A percentile compares a stretch with the other conserved stretches of the same genome.
Conservation (phyloP, 805 yeast species). For the Kluyveromyces aestuarii region DNA sequence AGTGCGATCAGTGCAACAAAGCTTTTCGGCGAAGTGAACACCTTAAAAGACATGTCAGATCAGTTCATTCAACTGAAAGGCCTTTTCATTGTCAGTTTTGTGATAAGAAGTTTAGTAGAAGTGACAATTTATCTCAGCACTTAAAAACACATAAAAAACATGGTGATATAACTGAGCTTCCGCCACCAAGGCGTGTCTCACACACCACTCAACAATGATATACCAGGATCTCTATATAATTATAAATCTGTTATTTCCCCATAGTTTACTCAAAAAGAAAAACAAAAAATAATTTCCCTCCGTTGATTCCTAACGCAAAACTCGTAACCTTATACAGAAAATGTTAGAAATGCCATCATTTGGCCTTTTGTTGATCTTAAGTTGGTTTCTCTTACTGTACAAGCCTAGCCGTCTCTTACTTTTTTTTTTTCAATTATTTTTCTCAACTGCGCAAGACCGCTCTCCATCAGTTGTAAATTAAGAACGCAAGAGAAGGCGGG, state of each 20-base stretch:
- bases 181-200: slow-evolving; percentile 1
- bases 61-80: slow-evolving; percentile 52
- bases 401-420: no score
- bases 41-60: slow-evolving; percentile 55
- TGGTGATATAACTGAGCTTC: slow-evolving; percentile 15
- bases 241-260: background rate
- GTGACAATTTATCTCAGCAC: slow-evolving; percentile 62
- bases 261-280: background rate
- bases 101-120: slow-evolving; percentile 52
- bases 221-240: background rate
- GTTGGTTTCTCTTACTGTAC: no score
- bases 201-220: background rate
- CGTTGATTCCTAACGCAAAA: no score
- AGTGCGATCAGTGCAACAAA: slow-evolving; percentile 32
- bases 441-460: no score
- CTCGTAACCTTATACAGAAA: no score
- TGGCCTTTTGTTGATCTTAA: no score
- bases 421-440: no score
- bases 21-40: slow-evolving; percentile 57
- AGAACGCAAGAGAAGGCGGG: background rate
- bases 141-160: slow-evolving; percentile 40
- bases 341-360: no score
- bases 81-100: slow-evolving; percentile 53
- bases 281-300: no score
- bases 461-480: background rate